Evolutionary conservation across 129 eudicot species (phyloP).

Genomic region (Helichrysum umbraculigerum): DNA sequence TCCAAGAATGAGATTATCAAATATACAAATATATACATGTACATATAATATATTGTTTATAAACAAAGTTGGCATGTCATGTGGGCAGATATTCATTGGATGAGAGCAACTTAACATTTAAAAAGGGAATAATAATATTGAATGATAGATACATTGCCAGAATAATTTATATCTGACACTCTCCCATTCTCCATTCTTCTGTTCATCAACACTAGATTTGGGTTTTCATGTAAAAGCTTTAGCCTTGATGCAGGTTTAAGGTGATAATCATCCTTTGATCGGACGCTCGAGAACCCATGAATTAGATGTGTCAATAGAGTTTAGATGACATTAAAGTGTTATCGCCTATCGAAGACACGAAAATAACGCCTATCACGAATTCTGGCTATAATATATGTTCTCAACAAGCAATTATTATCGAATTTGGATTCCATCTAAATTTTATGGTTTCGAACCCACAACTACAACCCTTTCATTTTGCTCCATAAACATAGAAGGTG

Average conservation of each 20-base stretch:
- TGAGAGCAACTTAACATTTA: conserved; percentile 18
- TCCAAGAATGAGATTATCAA: conserved; percentile 60
- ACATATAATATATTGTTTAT: background rate
- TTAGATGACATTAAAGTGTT: too few relatives aligned
- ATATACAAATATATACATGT: too few relatives aligned
- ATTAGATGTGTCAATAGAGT: background rate
- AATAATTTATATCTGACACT: conserved; percentile 29
- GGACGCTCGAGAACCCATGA: background rate
- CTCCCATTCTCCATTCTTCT: conserved; percentile 25
- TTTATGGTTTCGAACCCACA: background rate
- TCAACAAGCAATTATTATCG: too few relatives aligned
- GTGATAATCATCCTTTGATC: background rate
- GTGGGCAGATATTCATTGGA: conserved; percentile 37
- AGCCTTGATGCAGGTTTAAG: conserved; percentile 11
- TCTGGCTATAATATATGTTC: too few relatives aligned
- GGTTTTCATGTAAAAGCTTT: conserved; percentile 6
- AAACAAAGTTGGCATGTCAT: conserved; percentile 34
- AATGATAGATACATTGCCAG: conserved; percentile 32
- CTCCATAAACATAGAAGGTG: conserved; percentile 12
- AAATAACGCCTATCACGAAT: too few relatives aligned
- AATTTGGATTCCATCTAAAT: background rate
- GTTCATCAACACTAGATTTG: conserved; percentile 14
- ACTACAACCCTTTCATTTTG: conserved; percentile 7
- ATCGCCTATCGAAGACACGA: too few relatives aligned
- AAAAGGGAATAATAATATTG: conserved; percentile 23